Base-by-base conservation (phyloP, 2,329 filamentous ascomycete genomes). In the Aureobasidium sp. region DNA sequence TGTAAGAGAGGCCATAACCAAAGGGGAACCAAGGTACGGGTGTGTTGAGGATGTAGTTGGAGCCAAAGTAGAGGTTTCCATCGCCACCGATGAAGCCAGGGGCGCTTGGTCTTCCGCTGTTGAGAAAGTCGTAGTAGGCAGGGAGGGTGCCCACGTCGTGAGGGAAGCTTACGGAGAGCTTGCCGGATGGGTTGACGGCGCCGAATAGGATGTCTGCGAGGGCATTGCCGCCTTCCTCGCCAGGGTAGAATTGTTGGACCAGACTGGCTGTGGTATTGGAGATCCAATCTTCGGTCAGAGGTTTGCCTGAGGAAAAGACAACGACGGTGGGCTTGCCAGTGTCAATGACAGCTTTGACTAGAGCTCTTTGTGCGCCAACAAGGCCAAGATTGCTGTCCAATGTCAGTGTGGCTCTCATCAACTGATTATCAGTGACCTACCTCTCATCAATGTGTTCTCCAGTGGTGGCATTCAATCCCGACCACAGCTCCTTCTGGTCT, bases 211-310 rank as follows among this genome's bases (percentile, higher is more conserved):
- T 77, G 64, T 88, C 84, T 0, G 87, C 86, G 1, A 89, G 78
- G 1, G 86, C 86, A 63, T 85, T 76, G 0, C 87, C 86, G 27
- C 86, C 86, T 74, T 89, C 78, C 68, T 89, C 86, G 0, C 84
- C 86, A 7, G 86, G 86, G 68, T 90, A 91, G 74, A 90, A 90
- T 72, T 90, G 87, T 70, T 90, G 87, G 0, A 90, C 76, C 0
- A 91, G 79, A 0, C 86, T 87, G 0, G 84, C 78, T 0, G 87
- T 85, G 29, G 80, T 79, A 36, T 82, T 78, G 0, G 84, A 85
- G 70, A 90, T 87, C 88, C 87, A 90, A 5, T 85, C 80, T 71
- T 90, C 87, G 0, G 87, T 88, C 63, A 91, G 76, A 3, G 88
- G 88, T 70, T 90, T 91, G 49, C 88, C 88, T 11, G 82, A 86